Percentiles rank a stretch among this genome's conserved stretches.
Evolutionary conservation across 1,284 basidiomycete genomes (phyloP).

Genomic region (Microbotryum lychnidis-dioicae): DNA sequence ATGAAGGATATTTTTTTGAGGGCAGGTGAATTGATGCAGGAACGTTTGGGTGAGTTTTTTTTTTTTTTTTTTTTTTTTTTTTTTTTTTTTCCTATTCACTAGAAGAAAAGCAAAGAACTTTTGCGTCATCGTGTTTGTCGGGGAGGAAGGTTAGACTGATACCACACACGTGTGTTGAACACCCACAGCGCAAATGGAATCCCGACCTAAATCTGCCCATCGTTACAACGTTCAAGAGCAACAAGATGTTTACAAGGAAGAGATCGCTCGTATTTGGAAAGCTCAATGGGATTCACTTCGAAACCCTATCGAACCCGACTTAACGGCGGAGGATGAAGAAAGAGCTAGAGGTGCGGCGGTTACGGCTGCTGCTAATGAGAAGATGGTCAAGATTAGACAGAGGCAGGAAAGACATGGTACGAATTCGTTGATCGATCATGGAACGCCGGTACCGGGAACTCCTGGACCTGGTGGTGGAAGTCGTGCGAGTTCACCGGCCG

Average conservation of each 20-base stretch:
- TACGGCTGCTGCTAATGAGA: conserved; percentile 47
- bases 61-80: too few relatives aligned
- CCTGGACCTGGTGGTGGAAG: conserved; percentile 21
- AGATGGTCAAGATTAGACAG: conserved; percentile 6
- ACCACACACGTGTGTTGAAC: background rate
- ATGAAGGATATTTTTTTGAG: conserved; percentile 99
- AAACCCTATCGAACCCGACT: conserved; percentile 69
- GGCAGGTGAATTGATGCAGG: conserved; percentile 88
- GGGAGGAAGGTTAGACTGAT: background rate
- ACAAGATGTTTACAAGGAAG: conserved; percentile 91
- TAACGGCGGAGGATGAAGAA: conserved; percentile 60
- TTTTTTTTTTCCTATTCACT: too few relatives aligned
- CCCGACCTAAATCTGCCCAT: conserved; percentile 69
- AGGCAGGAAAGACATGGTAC: too few relatives aligned
- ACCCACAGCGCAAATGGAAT: conserved; percentile 71
- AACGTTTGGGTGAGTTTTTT: conserved; percentile 64
- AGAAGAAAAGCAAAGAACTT: background rate
- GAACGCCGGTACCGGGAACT: conserved; percentile 27
- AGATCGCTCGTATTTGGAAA: conserved; percentile 96
- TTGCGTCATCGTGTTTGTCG: too few relatives aligned
- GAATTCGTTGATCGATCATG: background rate
- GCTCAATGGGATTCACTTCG: conserved; percentile 78
- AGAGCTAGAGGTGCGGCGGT: conserved; percentile 44
- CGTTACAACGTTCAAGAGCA: conserved; percentile 93
- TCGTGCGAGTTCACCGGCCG: conserved; percentile 14